phyloP scores from a whole-genome alignment of 352 stramenopile genomes.

The Globisporangium iwayamae region DNA sequence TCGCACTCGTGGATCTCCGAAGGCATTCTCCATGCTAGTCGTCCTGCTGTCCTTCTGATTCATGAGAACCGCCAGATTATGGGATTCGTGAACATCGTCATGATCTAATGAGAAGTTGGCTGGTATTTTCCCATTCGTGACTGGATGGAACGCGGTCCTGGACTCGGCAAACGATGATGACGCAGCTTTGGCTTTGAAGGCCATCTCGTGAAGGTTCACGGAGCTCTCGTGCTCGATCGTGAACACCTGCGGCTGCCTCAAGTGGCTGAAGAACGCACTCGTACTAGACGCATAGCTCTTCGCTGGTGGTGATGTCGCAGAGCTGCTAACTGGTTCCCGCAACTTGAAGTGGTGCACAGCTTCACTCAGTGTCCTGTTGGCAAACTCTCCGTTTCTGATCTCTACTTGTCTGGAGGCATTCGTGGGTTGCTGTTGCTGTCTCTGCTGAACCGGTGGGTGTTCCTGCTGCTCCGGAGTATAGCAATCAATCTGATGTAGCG shows the following conservation, averaged over 20 bases:
- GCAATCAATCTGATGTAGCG: background rate
- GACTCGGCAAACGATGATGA: background rate
- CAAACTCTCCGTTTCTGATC: slow-evolving; percentile 56
- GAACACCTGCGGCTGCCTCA: slow-evolving; percentile 8
- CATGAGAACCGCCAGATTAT: slow-evolving; percentile 1
- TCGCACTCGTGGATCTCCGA: background rate
- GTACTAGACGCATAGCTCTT: slow-evolving; percentile 1
- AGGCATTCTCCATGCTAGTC: background rate
- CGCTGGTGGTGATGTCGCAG: background rate
- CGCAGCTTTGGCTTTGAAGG: background rate
- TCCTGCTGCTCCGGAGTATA: background rate
- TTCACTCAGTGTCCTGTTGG: slow-evolving; percentile 59
- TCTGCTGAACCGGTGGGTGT: background rate
- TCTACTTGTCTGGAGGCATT: slow-evolving; percentile 5
- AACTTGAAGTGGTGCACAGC: slow-evolving; percentile 52
- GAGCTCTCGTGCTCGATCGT: background rate
- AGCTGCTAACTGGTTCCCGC: slow-evolving; percentile 20
- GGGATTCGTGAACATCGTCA: background rate
- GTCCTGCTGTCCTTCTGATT: background rate
- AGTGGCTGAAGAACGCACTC: background rate
- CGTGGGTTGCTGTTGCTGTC: background rate
- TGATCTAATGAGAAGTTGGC: background rate
- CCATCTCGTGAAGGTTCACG: background rate
- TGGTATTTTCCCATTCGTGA: background rate
- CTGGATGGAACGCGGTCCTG: slow-evolving; percentile 1